Conservation (phyloP, 192 early-diverging fungal genomes). For the Coemansia sp. region DNA sequence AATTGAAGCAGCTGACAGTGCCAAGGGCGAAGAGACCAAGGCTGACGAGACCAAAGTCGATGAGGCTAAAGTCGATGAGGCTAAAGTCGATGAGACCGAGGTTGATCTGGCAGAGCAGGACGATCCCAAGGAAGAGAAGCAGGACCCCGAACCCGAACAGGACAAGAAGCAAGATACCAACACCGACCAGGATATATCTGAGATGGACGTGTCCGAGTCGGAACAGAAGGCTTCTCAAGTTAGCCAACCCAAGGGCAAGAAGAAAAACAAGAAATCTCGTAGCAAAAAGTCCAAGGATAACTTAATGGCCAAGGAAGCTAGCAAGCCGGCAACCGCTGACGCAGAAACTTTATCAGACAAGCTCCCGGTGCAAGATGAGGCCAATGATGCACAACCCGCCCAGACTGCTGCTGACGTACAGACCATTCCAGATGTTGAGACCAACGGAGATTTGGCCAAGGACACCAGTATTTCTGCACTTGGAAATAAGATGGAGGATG, state of each 20-base stretch:
- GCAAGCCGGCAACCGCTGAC: neutral
- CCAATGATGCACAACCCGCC: neutral
- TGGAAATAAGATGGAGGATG: constrained; percentile 52
- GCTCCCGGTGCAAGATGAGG: neutral
- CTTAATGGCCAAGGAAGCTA: constrained; percentile 11
- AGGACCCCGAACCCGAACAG: neutral
- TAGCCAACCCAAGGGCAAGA: constrained; percentile 32
- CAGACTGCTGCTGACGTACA: constrained; percentile 4
- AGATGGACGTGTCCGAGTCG: constrained; percentile 1
- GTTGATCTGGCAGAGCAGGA: neutral
- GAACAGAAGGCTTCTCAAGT: constrained; percentile 17
- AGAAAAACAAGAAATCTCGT: constrained; percentile 44
- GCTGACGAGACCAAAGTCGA: neutral
- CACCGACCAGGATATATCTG: neutral
- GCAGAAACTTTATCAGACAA: neutral
- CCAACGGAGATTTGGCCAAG: constrained; percentile 10
- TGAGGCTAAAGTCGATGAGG: neutral
- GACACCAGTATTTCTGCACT: constrained; percentile 32
- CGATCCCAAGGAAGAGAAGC: neutral
- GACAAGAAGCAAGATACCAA: neutral
- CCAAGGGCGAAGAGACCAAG: constrained; percentile 8
- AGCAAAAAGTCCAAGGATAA: constrained; percentile 31
- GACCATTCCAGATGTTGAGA: neutral
- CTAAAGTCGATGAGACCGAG: neutral
- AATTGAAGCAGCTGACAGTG: constrained; percentile 2